Percentiles rank a stretch among this genome's conserved stretches.
Conservation (phyloP, 495 filamentous ascomycete genomes). For the Mytilinidion resinicola region DNA sequence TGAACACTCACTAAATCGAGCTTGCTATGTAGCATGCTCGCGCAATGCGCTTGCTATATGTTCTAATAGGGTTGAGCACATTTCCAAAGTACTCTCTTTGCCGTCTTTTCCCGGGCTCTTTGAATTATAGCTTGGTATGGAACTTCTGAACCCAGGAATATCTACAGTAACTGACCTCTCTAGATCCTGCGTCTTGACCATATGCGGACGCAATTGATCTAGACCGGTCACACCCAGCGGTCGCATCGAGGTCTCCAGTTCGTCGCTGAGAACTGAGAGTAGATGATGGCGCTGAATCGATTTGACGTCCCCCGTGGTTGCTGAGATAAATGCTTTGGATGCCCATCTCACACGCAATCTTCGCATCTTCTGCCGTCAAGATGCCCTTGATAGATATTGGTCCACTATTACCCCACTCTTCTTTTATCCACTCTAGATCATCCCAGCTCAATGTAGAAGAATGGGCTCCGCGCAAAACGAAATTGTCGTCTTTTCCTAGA, state of each 20-base stretch:
- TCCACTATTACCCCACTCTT: conserved; percentile 17
- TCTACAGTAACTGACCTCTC: not conserved
- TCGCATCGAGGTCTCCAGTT: conserved; percentile 17
- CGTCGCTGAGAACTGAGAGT: conserved; percentile 12
- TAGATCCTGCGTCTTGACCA: conserved; percentile 9
- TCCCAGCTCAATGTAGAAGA: conserved; percentile 19
- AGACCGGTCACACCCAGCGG: conserved; percentile 16
- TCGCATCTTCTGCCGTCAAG: conserved; percentile 20
- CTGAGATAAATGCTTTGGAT: conserved; percentile 16
- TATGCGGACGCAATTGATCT: conserved; percentile 16
- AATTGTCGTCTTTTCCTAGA: conserved; percentile 7
- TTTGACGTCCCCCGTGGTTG: conserved; percentile 22
- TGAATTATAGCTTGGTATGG: not conserved
- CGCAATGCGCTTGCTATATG: no score
- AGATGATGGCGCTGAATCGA: conserved; percentile 13
- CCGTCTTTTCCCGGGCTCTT: no score
- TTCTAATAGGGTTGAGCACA: no score
- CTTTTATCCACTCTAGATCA: conserved; percentile 17
- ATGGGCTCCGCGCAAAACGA: conserved; percentile 2
- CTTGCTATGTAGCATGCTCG: no score
- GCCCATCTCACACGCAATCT: conserved; percentile 14
- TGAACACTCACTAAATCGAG: no score
- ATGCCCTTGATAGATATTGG: conserved; percentile 22
- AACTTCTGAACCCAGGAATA: not conserved
- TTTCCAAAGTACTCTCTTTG: no score